These are phyloP conservation scores for Botrytis porri DNA, from an alignment of 2,329 filamentous ascomycete genomes.

Conservation along the genomic window DNA sequence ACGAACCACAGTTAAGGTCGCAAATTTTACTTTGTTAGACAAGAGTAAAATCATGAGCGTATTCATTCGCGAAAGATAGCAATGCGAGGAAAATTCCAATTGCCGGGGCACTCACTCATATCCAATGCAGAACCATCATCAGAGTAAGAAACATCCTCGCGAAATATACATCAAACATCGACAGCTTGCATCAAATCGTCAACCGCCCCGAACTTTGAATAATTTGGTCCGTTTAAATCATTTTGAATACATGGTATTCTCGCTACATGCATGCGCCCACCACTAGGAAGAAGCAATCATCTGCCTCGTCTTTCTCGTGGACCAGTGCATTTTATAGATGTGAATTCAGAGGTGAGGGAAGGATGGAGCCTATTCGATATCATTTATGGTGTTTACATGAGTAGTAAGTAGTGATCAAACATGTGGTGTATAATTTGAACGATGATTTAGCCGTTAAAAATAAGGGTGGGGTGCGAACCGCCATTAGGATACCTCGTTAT, in stretches of 20 bases:
- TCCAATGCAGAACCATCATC: neutral
- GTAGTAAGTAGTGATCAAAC: neutral
- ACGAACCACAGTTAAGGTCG: neutral
- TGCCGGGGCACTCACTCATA: neutral
- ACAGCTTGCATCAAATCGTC: neutral
- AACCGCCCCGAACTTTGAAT: neutral
- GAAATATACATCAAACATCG: neutral
- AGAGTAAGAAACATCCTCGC: neutral
- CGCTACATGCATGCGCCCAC: neutral
- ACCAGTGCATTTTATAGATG: neutral
- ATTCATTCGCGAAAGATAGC: neutral
- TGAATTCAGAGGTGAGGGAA: no score
- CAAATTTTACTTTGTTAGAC: neutral
- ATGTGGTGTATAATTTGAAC: neutral
- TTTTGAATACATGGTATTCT: neutral
- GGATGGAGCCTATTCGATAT: neutral
- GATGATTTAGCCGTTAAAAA: neutral
- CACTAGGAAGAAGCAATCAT: neutral
- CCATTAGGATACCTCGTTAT: neutral
- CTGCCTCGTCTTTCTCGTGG: neutral
- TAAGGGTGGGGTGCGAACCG: slow-evolving; percentile 6
- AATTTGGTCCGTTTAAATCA: neutral
- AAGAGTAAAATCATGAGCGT: neutral
- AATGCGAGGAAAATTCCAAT: neutral
- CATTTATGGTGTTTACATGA: neutral